phyloP scores from a whole-genome alignment of 2,329 filamentous ascomycete genomes.

The Didymella segeticola region DNA sequence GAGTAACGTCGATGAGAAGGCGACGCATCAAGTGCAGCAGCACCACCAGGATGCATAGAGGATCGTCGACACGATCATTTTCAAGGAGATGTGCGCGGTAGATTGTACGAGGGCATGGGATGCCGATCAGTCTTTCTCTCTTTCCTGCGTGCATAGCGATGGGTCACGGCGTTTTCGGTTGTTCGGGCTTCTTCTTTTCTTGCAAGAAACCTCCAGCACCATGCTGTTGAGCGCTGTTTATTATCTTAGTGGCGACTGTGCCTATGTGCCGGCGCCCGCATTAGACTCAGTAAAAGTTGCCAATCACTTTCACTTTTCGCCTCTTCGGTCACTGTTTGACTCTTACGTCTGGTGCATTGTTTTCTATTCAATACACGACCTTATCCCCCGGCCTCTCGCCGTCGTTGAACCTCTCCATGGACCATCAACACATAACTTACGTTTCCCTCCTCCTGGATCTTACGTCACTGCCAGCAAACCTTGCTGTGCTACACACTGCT shows the following conservation, averaged over 20 bases:
- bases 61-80: background rate
- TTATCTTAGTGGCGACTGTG: constrained; percentile 1
- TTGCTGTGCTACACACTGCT: background rate
- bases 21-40: constrained; percentile 22
- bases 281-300: constrained; percentile 10
- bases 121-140: constrained; percentile 6
- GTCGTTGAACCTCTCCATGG: background rate
- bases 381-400: background rate
- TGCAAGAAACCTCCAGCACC: background rate
- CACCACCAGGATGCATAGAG: constrained; percentile 17
- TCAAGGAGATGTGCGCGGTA: background rate
- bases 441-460: background rate
- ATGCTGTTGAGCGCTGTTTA: constrained; percentile 9
- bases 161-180: constrained; percentile 9
- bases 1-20: constrained; percentile 34
- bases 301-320: background rate
- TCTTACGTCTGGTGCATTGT: background rate
- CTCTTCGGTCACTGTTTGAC: background rate
- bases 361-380: background rate
- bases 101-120: constrained; percentile 3
- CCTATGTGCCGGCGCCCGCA: constrained; percentile 11
- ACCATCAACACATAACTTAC: background rate
- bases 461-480: background rate
- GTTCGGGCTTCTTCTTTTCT: background rate
- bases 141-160: constrained; percentile 21